These are phyloP conservation scores for Tolypocladium tundrense DNA, from an alignment of 2,329 filamentous ascomycete species.

Conservation along the genomic window DNA sequence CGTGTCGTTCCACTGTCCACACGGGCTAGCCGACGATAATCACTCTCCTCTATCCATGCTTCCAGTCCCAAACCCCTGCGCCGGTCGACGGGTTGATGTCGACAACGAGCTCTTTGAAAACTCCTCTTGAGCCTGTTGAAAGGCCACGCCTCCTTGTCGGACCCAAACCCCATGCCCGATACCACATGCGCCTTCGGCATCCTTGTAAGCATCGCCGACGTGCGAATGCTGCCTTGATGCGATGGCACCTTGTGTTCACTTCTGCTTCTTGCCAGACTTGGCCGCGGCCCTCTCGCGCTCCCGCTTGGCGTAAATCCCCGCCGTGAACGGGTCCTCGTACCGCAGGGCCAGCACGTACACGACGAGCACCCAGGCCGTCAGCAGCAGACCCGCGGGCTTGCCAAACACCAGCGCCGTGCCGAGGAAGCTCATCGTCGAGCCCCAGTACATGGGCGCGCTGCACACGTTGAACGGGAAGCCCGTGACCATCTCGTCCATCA, in stretches of 20 bases:
- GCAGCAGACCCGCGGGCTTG: slow-evolving; percentile 73
- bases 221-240: not conserved
- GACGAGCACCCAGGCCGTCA: slow-evolving; percentile 64
- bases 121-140: slow-evolving; percentile 8
- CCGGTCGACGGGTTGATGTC: slow-evolving; percentile 4
- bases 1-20: not conserved
- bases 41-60: not conserved
- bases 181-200: not conserved
- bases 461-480: slow-evolving; percentile 94
- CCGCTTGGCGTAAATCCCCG: slow-evolving; percentile 82
- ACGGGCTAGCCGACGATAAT: not conserved
- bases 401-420: slow-evolving; percentile 77
- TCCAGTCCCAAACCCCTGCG: not conserved
- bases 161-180: not conserved
- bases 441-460: slow-evolving; percentile 91
- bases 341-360: slow-evolving; percentile 72
- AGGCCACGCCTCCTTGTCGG: slow-evolving; percentile 1
- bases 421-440: slow-evolving; percentile 84
- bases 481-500: slow-evolving; percentile 92
- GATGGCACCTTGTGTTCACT: slow-evolving; percentile 19
- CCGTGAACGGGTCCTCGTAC: slow-evolving; percentile 93
- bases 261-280: slow-evolving; percentile 40
- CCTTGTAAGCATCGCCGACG: too few species aligned
- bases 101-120: not conserved
- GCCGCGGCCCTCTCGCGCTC: slow-evolving; percentile 45